Evolutionary conservation across 148 eudicot genomes (phyloP).

Genomic region (Persicaria maculosa): DNA sequence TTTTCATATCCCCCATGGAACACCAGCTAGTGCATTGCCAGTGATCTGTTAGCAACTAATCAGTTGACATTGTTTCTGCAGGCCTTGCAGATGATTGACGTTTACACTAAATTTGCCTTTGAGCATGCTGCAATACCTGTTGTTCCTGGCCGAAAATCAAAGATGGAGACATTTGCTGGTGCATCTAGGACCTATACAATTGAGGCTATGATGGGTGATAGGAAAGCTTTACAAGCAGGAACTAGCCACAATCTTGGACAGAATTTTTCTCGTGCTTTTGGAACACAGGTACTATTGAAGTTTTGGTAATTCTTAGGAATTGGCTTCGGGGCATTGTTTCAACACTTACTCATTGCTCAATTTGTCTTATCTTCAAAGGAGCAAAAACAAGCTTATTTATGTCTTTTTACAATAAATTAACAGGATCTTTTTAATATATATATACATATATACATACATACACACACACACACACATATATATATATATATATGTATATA

Average conservation of each 20-base stretch:
- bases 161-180: constrained; percentile 96
- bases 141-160: constrained; percentile 91
- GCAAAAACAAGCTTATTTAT: not conserved
- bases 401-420: not conserved
- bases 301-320: not conserved
- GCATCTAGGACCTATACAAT: constrained; percentile 89
- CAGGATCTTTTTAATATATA: not conserved
- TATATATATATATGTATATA: too few relatives aligned
- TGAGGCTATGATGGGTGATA: constrained; percentile 99
- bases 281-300: constrained; percentile 53
- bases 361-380: not conserved
- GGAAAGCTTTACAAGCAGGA: constrained; percentile 97
- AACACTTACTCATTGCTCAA: not conserved
- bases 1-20: not conserved
- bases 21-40: not conserved
- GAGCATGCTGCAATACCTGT: constrained; percentile 99
- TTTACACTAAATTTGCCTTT: constrained; percentile 85
- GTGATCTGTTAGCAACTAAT: not conserved
- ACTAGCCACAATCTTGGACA: constrained; percentile 99
- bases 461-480: too few relatives aligned
- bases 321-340: not conserved
- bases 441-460: too few relatives aligned
- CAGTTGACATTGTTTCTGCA: constrained; percentile 34
- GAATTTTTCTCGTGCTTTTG: constrained; percentile 96
- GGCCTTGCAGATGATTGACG: constrained; percentile 94